phyloP scores from a whole-genome alignment of 306 rosid genomes.

The Medicago lupulina region DNA sequence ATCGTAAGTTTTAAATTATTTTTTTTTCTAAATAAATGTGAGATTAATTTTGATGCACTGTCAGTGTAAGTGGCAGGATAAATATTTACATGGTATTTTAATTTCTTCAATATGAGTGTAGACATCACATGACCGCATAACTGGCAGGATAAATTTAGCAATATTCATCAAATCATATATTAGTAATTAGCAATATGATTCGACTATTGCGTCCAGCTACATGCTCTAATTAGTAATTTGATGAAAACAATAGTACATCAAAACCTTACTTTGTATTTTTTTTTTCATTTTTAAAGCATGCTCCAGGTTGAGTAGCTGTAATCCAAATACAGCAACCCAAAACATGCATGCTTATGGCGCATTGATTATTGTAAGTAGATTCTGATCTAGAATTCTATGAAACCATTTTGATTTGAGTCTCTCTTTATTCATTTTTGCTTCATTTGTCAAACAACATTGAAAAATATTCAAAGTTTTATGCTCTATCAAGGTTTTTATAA shows the following conservation, averaged over 20 bases:
- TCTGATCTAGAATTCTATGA: slow-evolving; percentile 26
- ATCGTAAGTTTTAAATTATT: slow-evolving; percentile 54
- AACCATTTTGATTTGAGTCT: slow-evolving; percentile 23
- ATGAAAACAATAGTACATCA: too few species aligned
- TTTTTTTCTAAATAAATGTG: slow-evolving; percentile 7
- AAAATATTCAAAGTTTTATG: not conserved
- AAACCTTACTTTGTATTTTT: slow-evolving; percentile 27
- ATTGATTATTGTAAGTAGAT: slow-evolving; percentile 75
- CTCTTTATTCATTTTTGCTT: slow-evolving; percentile 21
- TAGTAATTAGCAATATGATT: not conserved
- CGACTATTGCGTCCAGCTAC: not conserved
- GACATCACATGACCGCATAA: not conserved
- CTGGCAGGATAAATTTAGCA: too few species aligned
- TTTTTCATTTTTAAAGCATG: slow-evolving; percentile 67
- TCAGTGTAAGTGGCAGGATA: not conserved
- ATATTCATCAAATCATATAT: too few species aligned
- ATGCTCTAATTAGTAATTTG: not conserved
- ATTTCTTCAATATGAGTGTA: too few species aligned
- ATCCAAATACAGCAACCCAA: slow-evolving; percentile 70
- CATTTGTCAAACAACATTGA: not conserved
- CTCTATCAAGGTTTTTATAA: not conserved
- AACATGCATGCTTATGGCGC: slow-evolving; percentile 77
- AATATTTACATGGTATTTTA: too few species aligned
- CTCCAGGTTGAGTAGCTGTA: slow-evolving; percentile 76
- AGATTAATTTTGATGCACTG: slow-evolving; percentile 1